Percentiles rank a stretch among this genome's conserved stretches.
These are phyloP conservation scores for Chaetomium strumarium DNA, from an alignment of 2,329 filamentous ascomycete genomes.

Conservation along the genomic window DNA sequence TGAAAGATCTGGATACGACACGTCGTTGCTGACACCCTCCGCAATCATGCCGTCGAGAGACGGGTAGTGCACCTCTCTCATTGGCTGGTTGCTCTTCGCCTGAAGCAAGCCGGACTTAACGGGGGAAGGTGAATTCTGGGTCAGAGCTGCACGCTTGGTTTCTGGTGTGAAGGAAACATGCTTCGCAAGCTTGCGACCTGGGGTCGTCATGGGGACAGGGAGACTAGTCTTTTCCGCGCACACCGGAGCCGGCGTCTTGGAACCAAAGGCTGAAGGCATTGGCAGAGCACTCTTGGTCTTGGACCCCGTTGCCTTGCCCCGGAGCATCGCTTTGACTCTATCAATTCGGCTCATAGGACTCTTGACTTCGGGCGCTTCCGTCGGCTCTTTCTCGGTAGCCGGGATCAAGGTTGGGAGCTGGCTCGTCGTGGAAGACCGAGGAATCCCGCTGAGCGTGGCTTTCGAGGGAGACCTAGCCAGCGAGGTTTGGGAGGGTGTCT, in stretches of 20 bases:
- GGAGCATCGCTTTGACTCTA: slow-evolving; percentile 54
- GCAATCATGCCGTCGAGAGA: slow-evolving; percentile 29
- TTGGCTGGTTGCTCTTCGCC: slow-evolving; percentile 13
- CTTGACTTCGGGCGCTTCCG: slow-evolving; percentile 30
- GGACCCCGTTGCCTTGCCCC: slow-evolving; percentile 33
- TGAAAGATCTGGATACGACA: slow-evolving; percentile 24
- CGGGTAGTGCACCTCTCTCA: slow-evolving; percentile 31
- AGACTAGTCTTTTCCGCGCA: slow-evolving; percentile 48
- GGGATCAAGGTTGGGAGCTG: slow-evolving; percentile 26
- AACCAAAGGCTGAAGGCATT: slow-evolving; percentile 33
- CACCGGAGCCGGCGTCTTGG: slow-evolving; percentile 43
- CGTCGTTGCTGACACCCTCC: slow-evolving; percentile 23
- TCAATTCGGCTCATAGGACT: slow-evolving; percentile 47
- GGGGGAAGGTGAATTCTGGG: slow-evolving; percentile 51
- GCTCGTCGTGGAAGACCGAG: slow-evolving; percentile 49
- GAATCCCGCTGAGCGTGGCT: slow-evolving; percentile 37
- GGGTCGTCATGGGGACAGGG: slow-evolving; percentile 54
- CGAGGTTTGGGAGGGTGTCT: slow-evolving; percentile 43
- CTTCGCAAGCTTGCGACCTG: slow-evolving; percentile 61
- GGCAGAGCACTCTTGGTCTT: slow-evolving; percentile 45
- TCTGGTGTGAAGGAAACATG: slow-evolving; percentile 75
- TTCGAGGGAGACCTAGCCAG: slow-evolving; percentile 51
- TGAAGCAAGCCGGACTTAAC: slow-evolving; percentile 45
- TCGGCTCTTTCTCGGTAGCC: slow-evolving; percentile 28
- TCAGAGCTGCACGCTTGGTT: slow-evolving; percentile 45